Evolutionary conservation across 1,284 basidiomycete genomes (phyloP).

Genomic region (Grifola frondosa): DNA sequence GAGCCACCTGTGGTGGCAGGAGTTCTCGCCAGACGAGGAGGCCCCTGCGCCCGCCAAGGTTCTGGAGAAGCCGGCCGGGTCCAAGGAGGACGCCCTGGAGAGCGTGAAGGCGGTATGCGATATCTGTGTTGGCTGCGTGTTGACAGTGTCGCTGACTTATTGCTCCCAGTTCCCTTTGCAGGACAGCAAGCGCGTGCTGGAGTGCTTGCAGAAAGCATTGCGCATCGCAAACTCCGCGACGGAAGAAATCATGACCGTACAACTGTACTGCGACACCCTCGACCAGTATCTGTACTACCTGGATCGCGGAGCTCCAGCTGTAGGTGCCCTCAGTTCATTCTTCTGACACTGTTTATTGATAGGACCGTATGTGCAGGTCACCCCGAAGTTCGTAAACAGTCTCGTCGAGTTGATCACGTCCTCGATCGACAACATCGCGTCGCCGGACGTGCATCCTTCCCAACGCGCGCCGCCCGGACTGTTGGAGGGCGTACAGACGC

Average conservation of each 20-base stretch:
- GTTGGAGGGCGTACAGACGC: conserved; percentile 86
- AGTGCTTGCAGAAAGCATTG: conserved; percentile 92
- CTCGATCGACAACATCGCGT: conserved; percentile 85
- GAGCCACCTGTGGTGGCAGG: conserved; percentile 97
- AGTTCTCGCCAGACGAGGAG: conserved; percentile 45
- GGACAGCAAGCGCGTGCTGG: conserved; percentile 92
- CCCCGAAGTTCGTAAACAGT: conserved; percentile 92
- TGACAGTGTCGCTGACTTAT: neutral
- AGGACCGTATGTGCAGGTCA: conserved; percentile 51
- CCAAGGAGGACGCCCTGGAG: conserved; percentile 47
- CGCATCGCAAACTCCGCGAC: conserved; percentile 92
- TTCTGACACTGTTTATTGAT: conserved; percentile 5
- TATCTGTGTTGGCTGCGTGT: neutral
- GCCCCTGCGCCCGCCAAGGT: conserved; percentile 28
- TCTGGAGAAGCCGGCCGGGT: conserved; percentile 37
- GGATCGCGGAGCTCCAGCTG: conserved; percentile 86
- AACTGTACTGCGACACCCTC: conserved; percentile 91
- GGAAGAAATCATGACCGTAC: conserved; percentile 91
- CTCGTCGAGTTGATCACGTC: conserved; percentile 91
- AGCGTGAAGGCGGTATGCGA: conserved; percentile 61
- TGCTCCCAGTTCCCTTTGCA: conserved; percentile 73
- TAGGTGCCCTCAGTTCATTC: conserved; percentile 39
- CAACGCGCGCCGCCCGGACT: conserved; percentile 79
- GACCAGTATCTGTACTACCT: conserved; percentile 94
- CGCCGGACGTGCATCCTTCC: conserved; percentile 81